Evolutionary conservation across 202 grass and related monocot species (phyloP).

Genomic region (Musa balbisiana): DNA sequence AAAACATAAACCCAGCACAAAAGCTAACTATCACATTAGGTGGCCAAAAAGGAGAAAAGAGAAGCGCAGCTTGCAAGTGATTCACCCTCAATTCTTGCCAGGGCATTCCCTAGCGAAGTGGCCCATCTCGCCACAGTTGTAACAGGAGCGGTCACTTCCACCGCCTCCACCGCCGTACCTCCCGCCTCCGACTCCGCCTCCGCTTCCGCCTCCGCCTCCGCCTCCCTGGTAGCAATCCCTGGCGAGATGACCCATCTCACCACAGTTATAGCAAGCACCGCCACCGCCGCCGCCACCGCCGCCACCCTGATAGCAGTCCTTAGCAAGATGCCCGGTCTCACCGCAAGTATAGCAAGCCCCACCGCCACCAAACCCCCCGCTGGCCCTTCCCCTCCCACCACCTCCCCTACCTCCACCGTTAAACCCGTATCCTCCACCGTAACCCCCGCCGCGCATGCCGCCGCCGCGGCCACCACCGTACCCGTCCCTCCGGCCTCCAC

Average conservation of each 20-base stretch:
- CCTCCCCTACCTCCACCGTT: constrained; percentile 3
- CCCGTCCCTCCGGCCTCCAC: constrained; percentile 31
- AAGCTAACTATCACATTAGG: neutral
- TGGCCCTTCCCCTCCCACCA: neutral
- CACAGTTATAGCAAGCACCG: constrained; percentile 19
- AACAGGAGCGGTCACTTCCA: constrained; percentile 60
- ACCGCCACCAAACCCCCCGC: constrained; percentile 13
- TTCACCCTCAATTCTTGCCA: neutral
- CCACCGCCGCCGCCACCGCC: constrained; percentile 26
- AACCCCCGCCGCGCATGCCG: constrained; percentile 20
- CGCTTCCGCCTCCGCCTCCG: neutral
- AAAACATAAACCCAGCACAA: neutral
- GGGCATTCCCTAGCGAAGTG: constrained; percentile 86
- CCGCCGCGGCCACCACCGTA: constrained; percentile 5
- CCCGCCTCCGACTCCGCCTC: constrained; percentile 26
- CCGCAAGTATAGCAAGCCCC: constrained; percentile 65
- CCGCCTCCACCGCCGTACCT: constrained; percentile 23
- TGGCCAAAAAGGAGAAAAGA: neutral
- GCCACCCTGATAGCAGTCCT: constrained; percentile 53
- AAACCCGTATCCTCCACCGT: constrained; percentile 20
- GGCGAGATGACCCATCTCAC: neutral
- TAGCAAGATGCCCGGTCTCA: constrained; percentile 49
- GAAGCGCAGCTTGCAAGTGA: neutral
- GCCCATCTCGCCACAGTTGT: constrained; percentile 77
- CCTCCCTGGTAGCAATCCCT: neutral